Conservation (phyloP, 1,139 yeast genomes). For the Geotrichum armillariae region DNA sequence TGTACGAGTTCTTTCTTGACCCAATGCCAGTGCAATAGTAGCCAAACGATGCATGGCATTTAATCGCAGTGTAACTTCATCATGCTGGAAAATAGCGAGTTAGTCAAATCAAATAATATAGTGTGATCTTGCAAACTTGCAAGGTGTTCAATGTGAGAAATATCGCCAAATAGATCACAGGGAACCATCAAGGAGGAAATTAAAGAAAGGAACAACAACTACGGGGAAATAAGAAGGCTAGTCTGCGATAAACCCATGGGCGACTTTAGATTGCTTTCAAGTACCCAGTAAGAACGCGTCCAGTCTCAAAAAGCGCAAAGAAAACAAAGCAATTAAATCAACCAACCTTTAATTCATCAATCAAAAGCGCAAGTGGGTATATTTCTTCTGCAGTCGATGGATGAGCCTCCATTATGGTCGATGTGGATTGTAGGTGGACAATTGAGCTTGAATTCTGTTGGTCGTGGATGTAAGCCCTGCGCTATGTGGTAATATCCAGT, state of each 20-base stretch:
- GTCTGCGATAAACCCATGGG: background rate
- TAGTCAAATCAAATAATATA: background rate
- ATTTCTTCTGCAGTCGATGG: slow-evolving; percentile 52
- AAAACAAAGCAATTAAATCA: background rate
- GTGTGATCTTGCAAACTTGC: background rate
- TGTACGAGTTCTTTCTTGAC: slow-evolving; percentile 86
- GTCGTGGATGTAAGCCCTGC: background rate
- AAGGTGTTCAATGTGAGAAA: background rate
- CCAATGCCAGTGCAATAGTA: slow-evolving; percentile 92
- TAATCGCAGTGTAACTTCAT: slow-evolving; percentile 89
- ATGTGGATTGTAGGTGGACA: background rate
- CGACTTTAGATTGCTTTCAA: background rate
- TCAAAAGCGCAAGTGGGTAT: slow-evolving; percentile 90
- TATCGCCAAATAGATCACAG: too few relatives aligned
- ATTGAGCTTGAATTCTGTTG: background rate
- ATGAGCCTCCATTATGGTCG: slow-evolving; percentile 21
- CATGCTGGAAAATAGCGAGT: slow-evolving; percentile 49
- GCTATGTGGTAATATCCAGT: background rate
- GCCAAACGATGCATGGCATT: slow-evolving; percentile 94
- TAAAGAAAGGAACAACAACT: background rate
- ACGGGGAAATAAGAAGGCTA: background rate
- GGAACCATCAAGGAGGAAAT: background rate
- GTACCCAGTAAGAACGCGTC: background rate
- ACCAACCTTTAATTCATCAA: slow-evolving; percentile 80
- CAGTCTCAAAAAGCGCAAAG: background rate